Base-by-base conservation (phyloP, 2,329 filamentous ascomycete species). In the Bipolaris bicolor region DNA sequence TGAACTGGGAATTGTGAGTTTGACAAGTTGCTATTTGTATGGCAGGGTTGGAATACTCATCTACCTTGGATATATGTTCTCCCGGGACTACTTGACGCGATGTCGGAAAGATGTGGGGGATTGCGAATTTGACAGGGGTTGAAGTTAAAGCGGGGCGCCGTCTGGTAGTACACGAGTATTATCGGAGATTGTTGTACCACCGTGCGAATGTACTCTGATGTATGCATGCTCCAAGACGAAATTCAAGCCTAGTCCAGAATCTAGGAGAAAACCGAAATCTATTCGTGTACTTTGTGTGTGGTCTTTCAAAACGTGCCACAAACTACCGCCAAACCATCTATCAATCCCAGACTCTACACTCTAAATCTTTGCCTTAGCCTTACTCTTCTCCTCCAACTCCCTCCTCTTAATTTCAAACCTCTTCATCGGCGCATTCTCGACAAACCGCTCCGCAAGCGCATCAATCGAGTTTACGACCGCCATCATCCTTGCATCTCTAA, bases 361-460 rank as follows among this genome's bases (percentile, higher is more conserved):
- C n/a, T 39, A 49, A 11, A 49, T 24, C 33, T 49, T 49, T 22
- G 46, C 20, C 62, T 55, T 68, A 13, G 56, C 61, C 60, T 67
- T 70, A n/a, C 67, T 74, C 71, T 76, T 74, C 53, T 62, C 64
- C 47, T 71, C 70, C 61, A 76, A 47, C 63, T 67, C 63, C 62
- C 59, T 72, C 49, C 58, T 76, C 74, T 81, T 82, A 33, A 69
- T 66, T 54, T 63, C 70, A 67, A 83, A 83, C 62, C 80, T 73
- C 68, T 77, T 70, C 57, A 60, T 71, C 0, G 80, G 81, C 10
- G 79, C 79, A 46, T 76, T 80, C 43, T 81, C 80, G 0, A 82
- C 79, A 62, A 82, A 81, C 51, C 81, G 67, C 65, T 83, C 81
- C 2, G 78, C 75, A 49, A 83, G 63, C 26, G 81, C 81, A 75